Conservation (phyloP, 768 basidiomycete species). For the Russula brevipes region DNA sequence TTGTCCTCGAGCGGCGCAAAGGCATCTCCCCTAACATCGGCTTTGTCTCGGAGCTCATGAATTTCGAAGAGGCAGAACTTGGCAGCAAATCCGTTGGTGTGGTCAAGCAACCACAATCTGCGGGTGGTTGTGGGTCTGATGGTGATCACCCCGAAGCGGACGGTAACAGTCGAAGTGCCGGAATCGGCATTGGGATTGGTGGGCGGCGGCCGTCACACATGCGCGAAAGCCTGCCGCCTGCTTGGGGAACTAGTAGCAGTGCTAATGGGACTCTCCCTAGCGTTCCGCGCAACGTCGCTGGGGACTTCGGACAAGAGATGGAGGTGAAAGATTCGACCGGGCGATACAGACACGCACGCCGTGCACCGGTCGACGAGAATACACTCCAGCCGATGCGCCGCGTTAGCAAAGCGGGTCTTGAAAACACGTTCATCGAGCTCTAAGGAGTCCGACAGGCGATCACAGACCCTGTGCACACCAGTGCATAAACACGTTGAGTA, state of each 20-base stretch:
- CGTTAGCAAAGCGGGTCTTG: conserved; percentile 90
- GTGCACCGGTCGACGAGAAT: conserved; percentile 81
- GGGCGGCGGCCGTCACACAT: conserved; percentile 56
- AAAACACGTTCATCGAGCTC: conserved; percentile 41
- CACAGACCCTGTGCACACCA: background rate
- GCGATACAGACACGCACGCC: conserved; percentile 79
- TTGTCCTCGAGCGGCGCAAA: conserved; percentile 87
- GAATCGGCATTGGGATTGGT: conserved; percentile 38
- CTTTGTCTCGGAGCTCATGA: conserved; percentile 96
- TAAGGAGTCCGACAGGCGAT: background rate
- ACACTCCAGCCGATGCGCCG: conserved; percentile 86
- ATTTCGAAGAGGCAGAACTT: conserved; percentile 87
- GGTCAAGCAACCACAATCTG: conserved; percentile 38
- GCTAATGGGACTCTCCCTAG: conserved; percentile 22
- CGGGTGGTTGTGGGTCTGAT: conserved; percentile 32
- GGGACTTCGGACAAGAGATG: conserved; percentile 73
- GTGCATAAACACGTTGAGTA: background rate
- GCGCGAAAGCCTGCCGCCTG: conserved; percentile 71
- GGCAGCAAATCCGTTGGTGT: conserved; percentile 73
- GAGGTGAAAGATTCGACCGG: conserved; percentile 85
- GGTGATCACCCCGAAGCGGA: conserved; percentile 31
- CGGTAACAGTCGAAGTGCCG: conserved; percentile 29
- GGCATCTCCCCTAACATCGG: conserved; percentile 97
- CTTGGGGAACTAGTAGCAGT: conserved; percentile 31
- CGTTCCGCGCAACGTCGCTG: conserved; percentile 38